Evolutionary conservation across 805 yeast species (phyloP), one percentile per base, ranked within the genome.

Genomic region (Yarrowia divulgata): DNA sequence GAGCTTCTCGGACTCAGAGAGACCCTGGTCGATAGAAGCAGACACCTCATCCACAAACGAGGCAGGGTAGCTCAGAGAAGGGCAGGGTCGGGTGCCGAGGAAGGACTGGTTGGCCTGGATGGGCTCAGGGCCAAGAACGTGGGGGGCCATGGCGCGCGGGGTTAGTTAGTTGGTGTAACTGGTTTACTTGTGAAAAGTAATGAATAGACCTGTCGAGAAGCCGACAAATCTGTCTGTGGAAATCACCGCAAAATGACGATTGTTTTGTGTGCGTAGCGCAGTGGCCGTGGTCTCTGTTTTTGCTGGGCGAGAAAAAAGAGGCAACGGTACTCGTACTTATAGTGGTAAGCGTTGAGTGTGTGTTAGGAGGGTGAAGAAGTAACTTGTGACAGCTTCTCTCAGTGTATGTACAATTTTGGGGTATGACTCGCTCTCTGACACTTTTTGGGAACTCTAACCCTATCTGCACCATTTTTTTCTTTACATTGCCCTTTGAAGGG

Each of bases 311-410:
- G 37, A 23, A 32, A 57, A 40, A 42, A 42, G 64, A 45, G 52
- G 29, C 54, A 42, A 42, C 66, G 66, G 66, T 43, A 60, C 66
- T 60, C 52, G 66, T 60, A 60, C 66, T 60, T 60, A 60, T 57
- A 43, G 49, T 40, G 48, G 64, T 57, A 57, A 43, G 64, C 49
- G 64, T 43, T 23, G 48, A 57, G 64, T 42, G 60, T 54, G 60
- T 52, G 35, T 32, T 23, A 2, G 29, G 19, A n/a, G 58, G 54
- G 39, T n/a, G 58, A 52, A 40, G 46, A 23, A 54, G 23, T 14
- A 55, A 37, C 62, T 37, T 29, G 39, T 49, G 54, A 49, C 54
- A 32, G 39, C 54, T 16, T 39, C n/a, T 13, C 12, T 13, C 13
- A n/a, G n/a, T 23, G n/a, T 23, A 23, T 23, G 18, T 48, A 16